Evolutionary conservation across 805 yeast genomes (phyloP).

Genomic region (Kuraishia piskuri): DNA sequence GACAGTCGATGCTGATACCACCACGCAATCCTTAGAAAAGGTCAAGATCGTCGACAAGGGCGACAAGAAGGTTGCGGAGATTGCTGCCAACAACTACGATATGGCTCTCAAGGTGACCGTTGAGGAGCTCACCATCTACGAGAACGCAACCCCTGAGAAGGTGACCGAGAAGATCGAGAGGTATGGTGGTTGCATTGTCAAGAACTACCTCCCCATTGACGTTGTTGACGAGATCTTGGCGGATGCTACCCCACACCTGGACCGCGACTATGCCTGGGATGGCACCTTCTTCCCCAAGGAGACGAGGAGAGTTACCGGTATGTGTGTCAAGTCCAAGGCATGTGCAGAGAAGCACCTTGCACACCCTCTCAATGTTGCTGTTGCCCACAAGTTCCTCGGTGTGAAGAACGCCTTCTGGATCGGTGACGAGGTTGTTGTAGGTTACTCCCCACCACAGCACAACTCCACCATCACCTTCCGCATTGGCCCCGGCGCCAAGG

Average conservation of each 20-base stretch:
- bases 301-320: slow-evolving; percentile 16
- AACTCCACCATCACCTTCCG: slow-evolving; percentile 14
- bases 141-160: slow-evolving; percentile 5
- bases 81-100: neutral
- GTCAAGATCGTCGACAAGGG: slow-evolving; percentile 1
- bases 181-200: slow-evolving; percentile 18
- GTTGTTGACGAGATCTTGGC: slow-evolving; percentile 9
- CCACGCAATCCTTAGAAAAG: neutral
- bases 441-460: slow-evolving; percentile 13
- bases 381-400: slow-evolving; percentile 13
- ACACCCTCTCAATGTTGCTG: slow-evolving; percentile 11
- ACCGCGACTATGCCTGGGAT: slow-evolving; percentile 15
- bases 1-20: neutral
- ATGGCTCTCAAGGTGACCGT: slow-evolving; percentile 4
- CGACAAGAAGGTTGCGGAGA: slow-evolving; percentile 2
- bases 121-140: slow-evolving; percentile 6
- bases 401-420: slow-evolving; percentile 13
- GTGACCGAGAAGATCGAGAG: slow-evolving; percentile 11
- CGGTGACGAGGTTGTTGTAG: slow-evolving; percentile 14
- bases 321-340: slow-evolving; percentile 13
- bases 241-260: slow-evolving; percentile 16
- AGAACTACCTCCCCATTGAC: slow-evolving; percentile 10
- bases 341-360: slow-evolving; percentile 11
- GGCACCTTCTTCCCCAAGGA: slow-evolving; percentile 16
- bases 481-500: slow-evolving; percentile 18